Evolutionary conservation across 768 basidiomycete species (phyloP).

Genomic region (Boletus fagicola): DNA sequence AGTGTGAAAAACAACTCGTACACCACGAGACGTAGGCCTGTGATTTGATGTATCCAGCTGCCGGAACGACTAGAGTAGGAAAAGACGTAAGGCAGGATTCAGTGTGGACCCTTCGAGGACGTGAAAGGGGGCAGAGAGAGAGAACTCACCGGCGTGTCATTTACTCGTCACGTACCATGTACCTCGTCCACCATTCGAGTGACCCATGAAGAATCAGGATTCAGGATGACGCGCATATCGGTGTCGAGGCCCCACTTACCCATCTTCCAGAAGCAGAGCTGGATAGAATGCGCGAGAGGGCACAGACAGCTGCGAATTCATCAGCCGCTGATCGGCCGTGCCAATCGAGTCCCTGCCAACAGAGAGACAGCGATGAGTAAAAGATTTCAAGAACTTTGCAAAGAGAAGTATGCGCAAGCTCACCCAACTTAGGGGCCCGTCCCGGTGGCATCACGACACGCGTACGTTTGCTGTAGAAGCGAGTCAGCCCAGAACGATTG

Average conservation of each 20-base stretch:
- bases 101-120: background rate
- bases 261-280: slow-evolving; percentile 31
- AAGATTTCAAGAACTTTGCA: background rate
- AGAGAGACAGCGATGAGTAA: background rate
- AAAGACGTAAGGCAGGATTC: background rate
- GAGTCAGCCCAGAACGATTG: slow-evolving; percentile 61
- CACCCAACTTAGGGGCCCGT: slow-evolving; percentile 81
- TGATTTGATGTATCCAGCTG: slow-evolving; percentile 83
- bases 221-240: slow-evolving; percentile 48
- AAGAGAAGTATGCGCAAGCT: slow-evolving; percentile 4
- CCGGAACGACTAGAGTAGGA: slow-evolving; percentile 58
- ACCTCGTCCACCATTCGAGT: slow-evolving; percentile 94
- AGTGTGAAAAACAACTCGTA: slow-evolving; percentile 72
- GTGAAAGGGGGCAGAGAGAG: background rate
- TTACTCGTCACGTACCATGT: slow-evolving; percentile 79
- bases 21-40: slow-evolving; percentile 79
- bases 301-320: slow-evolving; percentile 61
- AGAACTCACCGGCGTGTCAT: slow-evolving; percentile 60
- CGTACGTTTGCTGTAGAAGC: slow-evolving; percentile 53
- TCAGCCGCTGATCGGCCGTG: slow-evolving; percentile 79
- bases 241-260: slow-evolving; percentile 40
- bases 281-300: slow-evolving; percentile 49
- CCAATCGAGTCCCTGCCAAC: slow-evolving; percentile 81
- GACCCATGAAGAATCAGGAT: too few species aligned
- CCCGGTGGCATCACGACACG: slow-evolving; percentile 81